These are phyloP conservation scores for Dactylellina leptospora DNA, from an alignment of 2,329 filamentous ascomycete genomes.

Conservation along the genomic window DNA sequence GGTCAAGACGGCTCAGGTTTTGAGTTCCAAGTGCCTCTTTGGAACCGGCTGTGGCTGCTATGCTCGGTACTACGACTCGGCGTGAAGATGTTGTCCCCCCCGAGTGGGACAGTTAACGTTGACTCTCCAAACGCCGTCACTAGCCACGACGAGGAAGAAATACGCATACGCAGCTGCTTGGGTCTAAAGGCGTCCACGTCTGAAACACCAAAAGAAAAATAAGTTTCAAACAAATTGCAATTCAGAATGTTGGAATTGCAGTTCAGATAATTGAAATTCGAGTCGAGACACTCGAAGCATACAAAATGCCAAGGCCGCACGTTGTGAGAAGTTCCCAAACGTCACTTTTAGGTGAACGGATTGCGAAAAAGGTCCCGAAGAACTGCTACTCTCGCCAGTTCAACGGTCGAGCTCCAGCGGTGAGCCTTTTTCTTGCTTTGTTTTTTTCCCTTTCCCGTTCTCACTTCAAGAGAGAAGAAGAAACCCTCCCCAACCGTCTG, in stretches of 20 bases:
- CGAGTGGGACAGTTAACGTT: too few species aligned
- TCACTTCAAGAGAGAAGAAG: neutral
- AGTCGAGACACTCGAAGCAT: conserved; percentile 19
- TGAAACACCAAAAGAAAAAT: too few species aligned
- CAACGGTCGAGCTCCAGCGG: conserved; percentile 42
- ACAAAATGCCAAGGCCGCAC: conserved; percentile 28
- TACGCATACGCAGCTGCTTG: too few species aligned
- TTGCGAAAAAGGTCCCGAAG: conserved; percentile 47
- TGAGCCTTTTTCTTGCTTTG: conserved; percentile 30
- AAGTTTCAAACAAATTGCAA: too few species aligned
- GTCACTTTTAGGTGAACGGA: conserved; percentile 35
- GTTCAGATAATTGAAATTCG: too few species aligned
- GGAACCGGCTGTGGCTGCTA: conserved; percentile 24
- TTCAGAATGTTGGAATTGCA: too few species aligned
- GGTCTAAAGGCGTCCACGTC: too few species aligned
- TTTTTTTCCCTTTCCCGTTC: neutral
- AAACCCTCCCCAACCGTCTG: conserved; percentile 5
- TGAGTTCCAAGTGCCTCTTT: conserved; percentile 27
- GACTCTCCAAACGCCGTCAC: too few species aligned
- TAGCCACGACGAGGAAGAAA: too few species aligned
- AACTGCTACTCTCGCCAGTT: conserved; percentile 1
- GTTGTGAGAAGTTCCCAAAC: conserved; percentile 10
- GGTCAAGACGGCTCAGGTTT: conserved; percentile 1
- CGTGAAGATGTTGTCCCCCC: conserved; percentile 14
- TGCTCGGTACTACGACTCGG: conserved; percentile 19